Percentiles rank a stretch among this genome's conserved stretches.
Evolutionary conservation across 2,329 filamentous ascomycete species (phyloP).

Genomic region (Chrysoporthe puriensis): DNA sequence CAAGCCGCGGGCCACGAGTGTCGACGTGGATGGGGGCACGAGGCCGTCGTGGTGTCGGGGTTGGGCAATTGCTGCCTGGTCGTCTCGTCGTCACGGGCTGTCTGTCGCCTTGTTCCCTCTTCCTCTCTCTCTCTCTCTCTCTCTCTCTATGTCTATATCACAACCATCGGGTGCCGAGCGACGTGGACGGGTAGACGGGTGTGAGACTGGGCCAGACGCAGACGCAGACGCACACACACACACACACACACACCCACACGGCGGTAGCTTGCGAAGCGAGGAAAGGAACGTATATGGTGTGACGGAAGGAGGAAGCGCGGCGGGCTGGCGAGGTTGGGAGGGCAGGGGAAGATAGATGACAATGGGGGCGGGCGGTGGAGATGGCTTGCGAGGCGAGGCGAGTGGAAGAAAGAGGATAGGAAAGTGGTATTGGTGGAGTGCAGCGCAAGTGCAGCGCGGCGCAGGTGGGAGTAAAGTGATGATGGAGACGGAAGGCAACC

Average conservation of each 20-base stretch:
- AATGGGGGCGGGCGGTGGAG: constrained; percentile 3
- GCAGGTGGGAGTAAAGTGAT: constrained; percentile 3
- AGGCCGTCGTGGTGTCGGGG: background rate
- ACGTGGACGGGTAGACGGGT: background rate
- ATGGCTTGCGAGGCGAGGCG: background rate
- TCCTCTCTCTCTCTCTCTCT: background rate
- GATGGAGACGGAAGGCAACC: constrained; percentile 7
- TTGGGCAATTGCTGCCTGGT: background rate
- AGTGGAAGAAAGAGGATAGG: constrained; percentile 11
- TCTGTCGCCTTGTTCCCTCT: constrained; percentile 1
- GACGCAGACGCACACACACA: background rate
- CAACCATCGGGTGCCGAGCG: constrained; percentile 15
- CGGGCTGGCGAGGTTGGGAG: constrained; percentile 6
- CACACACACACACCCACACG: constrained; percentile 5
- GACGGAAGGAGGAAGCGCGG: constrained; percentile 16
- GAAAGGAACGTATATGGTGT: constrained; percentile 28
- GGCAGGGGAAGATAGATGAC: constrained; percentile 13
- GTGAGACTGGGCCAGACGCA: background rate
- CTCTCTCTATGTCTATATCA: constrained; percentile 13
- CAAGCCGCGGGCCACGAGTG: background rate
- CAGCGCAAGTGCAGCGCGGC: constrained; percentile 3
- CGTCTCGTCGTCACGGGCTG: background rate
- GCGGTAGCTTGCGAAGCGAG: constrained; percentile 16
- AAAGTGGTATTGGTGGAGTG: constrained; percentile 14
- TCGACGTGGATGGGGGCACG: background rate